Evolutionary conservation across 192 early-diverging fungal species (phyloP).

Genomic region (Neocallimastix lanati): DNA sequence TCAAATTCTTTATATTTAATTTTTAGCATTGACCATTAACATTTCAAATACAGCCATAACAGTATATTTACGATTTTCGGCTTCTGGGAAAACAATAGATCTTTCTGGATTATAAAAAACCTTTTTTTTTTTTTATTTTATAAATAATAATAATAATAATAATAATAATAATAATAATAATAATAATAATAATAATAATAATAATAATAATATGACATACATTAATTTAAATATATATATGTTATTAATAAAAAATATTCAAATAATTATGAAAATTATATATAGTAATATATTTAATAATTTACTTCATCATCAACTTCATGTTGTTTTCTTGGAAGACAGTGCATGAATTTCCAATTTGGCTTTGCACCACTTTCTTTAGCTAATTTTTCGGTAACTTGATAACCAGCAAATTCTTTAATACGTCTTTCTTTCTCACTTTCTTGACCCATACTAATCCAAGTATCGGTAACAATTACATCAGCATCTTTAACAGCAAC

Average conservation of each 20-base stretch:
- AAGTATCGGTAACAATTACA: constrained; percentile 92
- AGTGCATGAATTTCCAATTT: constrained; percentile 97
- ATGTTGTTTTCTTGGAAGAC: constrained; percentile 84
- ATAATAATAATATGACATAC: neutral
- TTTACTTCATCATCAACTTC: constrained; percentile 86
- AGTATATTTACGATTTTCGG: constrained; percentile 98
- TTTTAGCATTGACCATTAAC: constrained; percentile 3
- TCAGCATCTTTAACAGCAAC: constrained; percentile 67
- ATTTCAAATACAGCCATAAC: constrained; percentile 64
- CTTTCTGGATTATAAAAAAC: constrained; percentile 70
- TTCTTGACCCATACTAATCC: constrained; percentile 98
- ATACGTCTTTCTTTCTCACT: constrained; percentile 67
- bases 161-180: too few relatives aligned
- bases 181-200: neutral
- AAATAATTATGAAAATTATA: too few relatives aligned
- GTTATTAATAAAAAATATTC: too few relatives aligned
- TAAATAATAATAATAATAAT: too few relatives aligned
- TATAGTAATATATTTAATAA: too few relatives aligned
- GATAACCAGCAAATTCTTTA: constrained; percentile 67
- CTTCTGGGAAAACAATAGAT: constrained; percentile 90
- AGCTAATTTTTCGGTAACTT: constrained; percentile 70
- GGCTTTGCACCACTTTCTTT: constrained; percentile 52
- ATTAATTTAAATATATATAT: too few relatives aligned
- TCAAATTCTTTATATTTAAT: neutral
- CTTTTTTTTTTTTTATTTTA: too few relatives aligned